Conservation (phyloP, 2,329 filamentous ascomycete genomes). For the Claviceps monticola region DNA sequence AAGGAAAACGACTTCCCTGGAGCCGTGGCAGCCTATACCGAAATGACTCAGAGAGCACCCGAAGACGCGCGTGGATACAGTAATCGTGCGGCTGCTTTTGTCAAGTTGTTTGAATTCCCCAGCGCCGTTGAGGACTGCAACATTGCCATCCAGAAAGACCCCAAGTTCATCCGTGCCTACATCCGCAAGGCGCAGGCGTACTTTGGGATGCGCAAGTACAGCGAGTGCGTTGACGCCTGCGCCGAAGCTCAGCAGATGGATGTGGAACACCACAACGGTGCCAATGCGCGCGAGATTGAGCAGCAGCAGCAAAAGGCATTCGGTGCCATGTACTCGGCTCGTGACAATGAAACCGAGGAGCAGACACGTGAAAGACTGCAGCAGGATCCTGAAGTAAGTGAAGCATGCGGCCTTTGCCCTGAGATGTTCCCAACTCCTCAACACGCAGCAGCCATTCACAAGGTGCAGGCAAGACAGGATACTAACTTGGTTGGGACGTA, state of each 20-base stretch:
- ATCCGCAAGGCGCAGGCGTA: slow-evolving; percentile 92
- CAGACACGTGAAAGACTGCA: slow-evolving; percentile 85
- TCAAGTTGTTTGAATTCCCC: slow-evolving; percentile 94
- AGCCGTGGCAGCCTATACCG: slow-evolving; percentile 82
- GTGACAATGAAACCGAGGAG: slow-evolving; percentile 91
- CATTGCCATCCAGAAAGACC: slow-evolving; percentile 77
- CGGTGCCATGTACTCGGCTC: slow-evolving; percentile 74
- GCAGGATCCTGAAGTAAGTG: slow-evolving; percentile 74
- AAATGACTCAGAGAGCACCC: slow-evolving; percentile 94
- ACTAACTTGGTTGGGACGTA: neutral
- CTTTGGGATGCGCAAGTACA: slow-evolving; percentile 97
- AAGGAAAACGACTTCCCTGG: slow-evolving; percentile 93
- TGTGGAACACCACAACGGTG: slow-evolving; percentile 49
- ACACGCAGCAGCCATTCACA: neutral
- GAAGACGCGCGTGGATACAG: slow-evolving; percentile 89
- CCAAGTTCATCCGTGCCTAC: slow-evolving; percentile 88
- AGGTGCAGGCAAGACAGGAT: neutral
- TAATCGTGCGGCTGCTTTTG: slow-evolving; percentile 91
- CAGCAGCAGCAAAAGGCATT: slow-evolving; percentile 88
- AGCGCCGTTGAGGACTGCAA: slow-evolving; percentile 88
- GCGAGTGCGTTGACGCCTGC: slow-evolving; percentile 82
- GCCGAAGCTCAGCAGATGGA: slow-evolving; percentile 69
- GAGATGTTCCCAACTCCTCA: neutral
- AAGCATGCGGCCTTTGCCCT: neutral
- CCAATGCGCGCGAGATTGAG: slow-evolving; percentile 84